Evolutionary conservation across 257 asterid genomes (phyloP).

Genomic region (Euphrasia confusa): DNA sequence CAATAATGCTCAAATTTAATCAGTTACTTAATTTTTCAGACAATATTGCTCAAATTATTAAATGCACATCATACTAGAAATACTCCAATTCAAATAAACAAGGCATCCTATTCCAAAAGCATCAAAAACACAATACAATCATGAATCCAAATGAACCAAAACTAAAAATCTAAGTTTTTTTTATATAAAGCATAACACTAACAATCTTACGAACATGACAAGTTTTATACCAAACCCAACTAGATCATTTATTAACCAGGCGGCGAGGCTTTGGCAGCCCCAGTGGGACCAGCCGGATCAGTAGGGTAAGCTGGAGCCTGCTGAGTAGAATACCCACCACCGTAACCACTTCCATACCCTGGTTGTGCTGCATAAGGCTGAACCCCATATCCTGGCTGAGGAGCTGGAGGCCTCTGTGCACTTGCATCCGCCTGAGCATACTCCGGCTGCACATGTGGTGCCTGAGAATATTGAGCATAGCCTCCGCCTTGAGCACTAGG

Average conservation of each 20-base stretch:
- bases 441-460: conserved; percentile 22
- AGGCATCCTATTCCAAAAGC: not conserved
- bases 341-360: conserved; percentile 33
- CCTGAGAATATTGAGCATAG: conserved; percentile 33
- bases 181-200: too few species aligned
- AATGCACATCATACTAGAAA: too few species aligned
- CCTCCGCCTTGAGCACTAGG: conserved; percentile 43
- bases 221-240: not conserved
- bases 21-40: too few species aligned
- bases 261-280: conserved; percentile 39
- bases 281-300: conserved; percentile 43
- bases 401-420: conserved; percentile 6
- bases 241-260: not conserved
- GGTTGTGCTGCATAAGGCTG: conserved; percentile 23
- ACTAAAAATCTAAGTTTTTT: not conserved
- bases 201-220: not conserved
- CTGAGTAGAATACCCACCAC: conserved; percentile 48
- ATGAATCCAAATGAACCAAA: not conserved
- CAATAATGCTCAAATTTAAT: too few species aligned
- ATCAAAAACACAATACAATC: not conserved
- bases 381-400: conserved; percentile 33
- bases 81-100: too few species aligned
- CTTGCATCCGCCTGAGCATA: conserved; percentile 33
- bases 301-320: conserved; percentile 40
- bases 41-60: too few species aligned